Percentiles rank a stretch among this genome's conserved stretches.
Evolutionary conservation across 768 basidiomycete species (phyloP).

Genomic region (Suillus paluster): DNA sequence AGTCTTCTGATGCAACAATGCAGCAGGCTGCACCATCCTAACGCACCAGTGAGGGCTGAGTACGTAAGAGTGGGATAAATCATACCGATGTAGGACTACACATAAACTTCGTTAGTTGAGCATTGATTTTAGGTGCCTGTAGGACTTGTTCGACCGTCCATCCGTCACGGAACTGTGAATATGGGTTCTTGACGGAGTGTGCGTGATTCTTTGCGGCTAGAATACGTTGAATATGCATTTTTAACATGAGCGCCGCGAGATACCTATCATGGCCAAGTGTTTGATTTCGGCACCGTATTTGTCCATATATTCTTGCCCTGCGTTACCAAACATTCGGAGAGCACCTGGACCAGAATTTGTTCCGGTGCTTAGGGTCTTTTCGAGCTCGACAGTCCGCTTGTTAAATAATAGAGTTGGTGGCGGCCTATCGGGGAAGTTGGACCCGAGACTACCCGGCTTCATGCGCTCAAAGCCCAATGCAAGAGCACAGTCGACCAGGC

Average conservation of each 20-base stretch:
- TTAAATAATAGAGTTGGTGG: conserved; percentile 54
- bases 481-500: conserved; percentile 72
- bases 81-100: conserved; percentile 81
- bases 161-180: conserved; percentile 82
- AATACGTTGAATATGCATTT: conserved; percentile 15
- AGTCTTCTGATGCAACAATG: conserved; percentile 78
- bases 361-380: conserved; percentile 47
- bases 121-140: conserved; percentile 67
- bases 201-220: conserved; percentile 80
- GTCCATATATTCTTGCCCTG: conserved; percentile 72
- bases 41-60: neutral
- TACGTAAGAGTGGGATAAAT: no score
- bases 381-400: conserved; percentile 50
- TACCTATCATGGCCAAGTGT: conserved; percentile 80
- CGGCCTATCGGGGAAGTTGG: conserved; percentile 58
- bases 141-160: conserved; percentile 77
- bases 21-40: conserved; percentile 80
- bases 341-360: conserved; percentile 71
- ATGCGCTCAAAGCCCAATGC: conserved; percentile 90
- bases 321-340: conserved; percentile 78
- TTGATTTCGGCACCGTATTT: conserved; percentile 71
- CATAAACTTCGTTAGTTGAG: conserved; percentile 81
- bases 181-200: conserved; percentile 83
- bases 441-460: conserved; percentile 72
- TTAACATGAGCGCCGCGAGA: neutral